Evolutionary conservation across 805 yeast genomes (phyloP).

Genomic region (Alloascoidea hylecoeti): DNA sequence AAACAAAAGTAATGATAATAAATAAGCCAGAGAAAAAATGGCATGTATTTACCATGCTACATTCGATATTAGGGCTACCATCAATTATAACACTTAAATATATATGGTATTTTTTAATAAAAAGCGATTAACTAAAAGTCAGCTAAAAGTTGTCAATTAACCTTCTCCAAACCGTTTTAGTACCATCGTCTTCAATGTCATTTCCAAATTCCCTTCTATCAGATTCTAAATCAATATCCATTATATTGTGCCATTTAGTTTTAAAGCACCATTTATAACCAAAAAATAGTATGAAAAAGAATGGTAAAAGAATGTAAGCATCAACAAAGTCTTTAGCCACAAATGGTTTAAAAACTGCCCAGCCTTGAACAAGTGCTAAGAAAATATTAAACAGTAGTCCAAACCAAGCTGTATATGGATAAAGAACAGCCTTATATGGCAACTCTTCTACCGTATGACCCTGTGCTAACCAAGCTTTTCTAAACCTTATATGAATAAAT

Average conservation of each 20-base stretch:
- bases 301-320: constrained; percentile 48
- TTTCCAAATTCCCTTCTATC: constrained; percentile 26
- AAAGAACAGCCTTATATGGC: constrained; percentile 36
- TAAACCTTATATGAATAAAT: constrained; percentile 40
- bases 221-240: constrained; percentile 27
- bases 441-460: constrained; percentile 30
- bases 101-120: too few species aligned
- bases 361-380: constrained; percentile 49
- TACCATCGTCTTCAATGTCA: too few species aligned
- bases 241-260: constrained; percentile 23
- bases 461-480: constrained; percentile 28
- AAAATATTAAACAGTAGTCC: constrained; percentile 36
- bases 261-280: constrained; percentile 19
- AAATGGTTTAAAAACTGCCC: constrained; percentile 50
- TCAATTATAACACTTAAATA: too few species aligned
- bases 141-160: too few species aligned
- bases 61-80: too few species aligned
- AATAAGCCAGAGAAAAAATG: too few species aligned
- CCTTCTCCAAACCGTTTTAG: too few species aligned
- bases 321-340: constrained; percentile 41
- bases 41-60: too few species aligned
- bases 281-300: constrained; percentile 31
- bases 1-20: too few species aligned
- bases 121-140: too few species aligned
- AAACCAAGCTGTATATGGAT: constrained; percentile 34